Base-by-base conservation (phyloP, 2,329 filamentous ascomycete species). In the Rhexocercosporidium sp. region DNA sequence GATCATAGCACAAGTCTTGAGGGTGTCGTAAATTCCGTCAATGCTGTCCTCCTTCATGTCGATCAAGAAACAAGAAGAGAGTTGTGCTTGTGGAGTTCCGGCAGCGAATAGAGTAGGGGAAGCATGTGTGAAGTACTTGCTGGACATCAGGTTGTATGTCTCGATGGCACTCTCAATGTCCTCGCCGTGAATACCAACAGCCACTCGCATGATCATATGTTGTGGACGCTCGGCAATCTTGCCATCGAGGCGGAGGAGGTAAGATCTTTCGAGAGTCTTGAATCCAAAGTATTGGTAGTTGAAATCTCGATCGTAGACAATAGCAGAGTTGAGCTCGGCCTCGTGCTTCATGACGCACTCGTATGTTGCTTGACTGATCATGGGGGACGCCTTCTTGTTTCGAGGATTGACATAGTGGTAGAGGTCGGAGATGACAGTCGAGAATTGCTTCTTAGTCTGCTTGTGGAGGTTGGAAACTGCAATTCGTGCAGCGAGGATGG, bases 281-380 rank as follows among this genome's bases (percentile, higher is more conserved):
- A 99, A 99, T 72, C 96, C 96, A 77, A 99, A 99, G 84, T 97
- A 99, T 84, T 99, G 96, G 85, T 99, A 99, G 88, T 98, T 97
- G 88, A 99, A 99, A 80, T 99, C 96, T 75, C 96, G 92, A 83
- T 99, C 96, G 77, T 98, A 99, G 76, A 99, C 95, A 79, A 99
- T 98, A 76, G 96, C 96, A 51, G 95, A 98, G 85, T 99, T 97
- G 66, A 99, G 88, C 82, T 99, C 96, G 65, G 97, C 96, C 76
- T 93, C 94, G 82, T 99, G 94, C 77, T 92, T 92, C 92, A 97
- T 96, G 72, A 99, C 92, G 70, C 89, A 93, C 75, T 97, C 92
- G 79, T 97, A 97, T 57, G 92, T 96, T 75, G 92, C 85, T 77
- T 95, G 84, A 51, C 95, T 94, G 78, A 99, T 98, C 96, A 99